Evolutionary conservation across 768 basidiomycete species (phyloP), one percentile per base, ranked within the genome.

Genomic region (Mycena sanguinolenta): DNA sequence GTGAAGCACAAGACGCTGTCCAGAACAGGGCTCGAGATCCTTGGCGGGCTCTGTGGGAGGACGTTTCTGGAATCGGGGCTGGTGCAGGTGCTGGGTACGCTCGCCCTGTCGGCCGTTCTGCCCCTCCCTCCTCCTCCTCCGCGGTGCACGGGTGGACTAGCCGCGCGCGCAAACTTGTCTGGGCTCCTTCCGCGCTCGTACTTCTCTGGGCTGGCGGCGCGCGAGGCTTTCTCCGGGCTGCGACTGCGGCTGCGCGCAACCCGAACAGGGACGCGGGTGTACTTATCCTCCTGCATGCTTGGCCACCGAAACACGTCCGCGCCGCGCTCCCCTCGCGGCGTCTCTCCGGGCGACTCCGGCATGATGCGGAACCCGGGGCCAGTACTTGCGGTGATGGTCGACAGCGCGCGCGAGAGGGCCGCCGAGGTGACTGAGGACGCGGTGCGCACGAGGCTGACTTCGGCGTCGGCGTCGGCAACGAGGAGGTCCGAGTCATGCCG

Each of bases 291-390:
- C 6, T 72, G 65, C 60, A 63, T 59, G 42, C 68, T 60, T 61
- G 76, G 67, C 74, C 74, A 73, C 46, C 42, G 63, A 17, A 67
- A 73, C 58, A 64, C 65, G n/a, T 73, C 72, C 63, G 64, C 66
- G 10, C 69, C 69, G 32, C 70, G 70, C 54, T 63, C 64, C 32
- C 65, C 17, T 9, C 63, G 27, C 38, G 62, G 52, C 65, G 69
- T 73, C 78, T 63, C 69, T 66, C 55, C 60, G 0, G 81, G 77
- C 28, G 82, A 80, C 67, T 84, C 84, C 21, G 78, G 73, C 62
- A 86, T 74, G 53, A 86, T 84, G 54, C 85, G 78, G 73, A 87
- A 87, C 2, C 86, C 86, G 64, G 54, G 72, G 72, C 78, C 81
- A 78, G 50, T 78, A 70, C 17, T 77, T 74, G 34, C 75, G 67